A percentile compares a stretch with the other conserved stretches of the same genome.
Evolutionary conservation across 148 eudicot species (phyloP).

Genomic region (Silene uniflora): DNA sequence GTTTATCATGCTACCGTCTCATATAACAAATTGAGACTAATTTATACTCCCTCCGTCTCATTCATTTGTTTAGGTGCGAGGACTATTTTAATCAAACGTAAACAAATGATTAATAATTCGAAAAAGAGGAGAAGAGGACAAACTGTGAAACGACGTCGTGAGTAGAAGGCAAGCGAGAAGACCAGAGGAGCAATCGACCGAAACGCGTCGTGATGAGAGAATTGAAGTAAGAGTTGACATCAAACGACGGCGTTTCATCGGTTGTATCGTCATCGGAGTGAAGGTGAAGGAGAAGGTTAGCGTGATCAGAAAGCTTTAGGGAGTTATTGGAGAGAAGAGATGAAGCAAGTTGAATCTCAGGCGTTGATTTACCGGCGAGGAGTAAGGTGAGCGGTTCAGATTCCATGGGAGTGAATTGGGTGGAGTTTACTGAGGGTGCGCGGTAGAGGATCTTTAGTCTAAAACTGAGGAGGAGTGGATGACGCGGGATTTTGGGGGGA

Average conservation of each 20-base stretch:
- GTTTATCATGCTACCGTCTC: too few relatives aligned
- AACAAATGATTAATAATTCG: neutral
- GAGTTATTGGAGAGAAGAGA: slow-evolving; percentile 33
- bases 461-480: neutral
- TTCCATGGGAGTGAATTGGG: slow-evolving; percentile 41
- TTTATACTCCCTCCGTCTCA: too few relatives aligned
- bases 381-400: slow-evolving; percentile 28
- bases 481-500: neutral
- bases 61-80: too few relatives aligned
- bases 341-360: slow-evolving; percentile 47
- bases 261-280: slow-evolving; percentile 38
- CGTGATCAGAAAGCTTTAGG: slow-evolving; percentile 47
- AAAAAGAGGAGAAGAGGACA: slow-evolving; percentile 8
- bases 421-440: slow-evolving; percentile 5
- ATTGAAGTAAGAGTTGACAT: slow-evolving; percentile 35
- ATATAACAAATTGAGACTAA: too few relatives aligned
- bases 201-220: slow-evolving; percentile 54
- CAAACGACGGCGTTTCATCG: slow-evolving; percentile 35
- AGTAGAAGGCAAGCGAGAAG: slow-evolving; percentile 67
- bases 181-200: slow-evolving; percentile 69
- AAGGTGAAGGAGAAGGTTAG: slow-evolving; percentile 31
- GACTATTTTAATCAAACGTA: too few relatives aligned
- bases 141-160: slow-evolving; percentile 79
- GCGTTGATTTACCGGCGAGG: slow-evolving; percentile 57
- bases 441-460: too few relatives aligned